Evolutionary conservation across 2,329 filamentous ascomycete genomes (phyloP).

Genomic region (Fusarium beomiforme): DNA sequence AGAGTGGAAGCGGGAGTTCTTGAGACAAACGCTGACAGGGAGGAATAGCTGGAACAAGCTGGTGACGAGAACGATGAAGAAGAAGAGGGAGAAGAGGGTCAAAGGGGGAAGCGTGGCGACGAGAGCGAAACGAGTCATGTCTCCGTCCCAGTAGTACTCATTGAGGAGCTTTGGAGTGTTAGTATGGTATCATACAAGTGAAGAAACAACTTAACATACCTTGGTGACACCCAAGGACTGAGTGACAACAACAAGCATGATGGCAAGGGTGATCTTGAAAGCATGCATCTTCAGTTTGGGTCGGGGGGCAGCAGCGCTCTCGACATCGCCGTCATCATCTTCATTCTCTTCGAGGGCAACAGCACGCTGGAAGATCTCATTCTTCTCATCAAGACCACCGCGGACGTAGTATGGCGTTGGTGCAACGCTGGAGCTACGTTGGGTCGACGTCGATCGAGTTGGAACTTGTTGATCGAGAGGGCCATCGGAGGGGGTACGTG

Average conservation of each 20-base stretch:
- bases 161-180: background rate
- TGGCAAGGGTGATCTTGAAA: conserved; percentile 37
- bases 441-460: background rate
- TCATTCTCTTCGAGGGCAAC: conserved; percentile 40
- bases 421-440: background rate
- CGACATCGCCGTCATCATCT: conserved; percentile 28
- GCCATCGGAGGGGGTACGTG: background rate
- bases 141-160: background rate
- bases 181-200: background rate
- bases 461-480: background rate
- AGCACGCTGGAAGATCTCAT: conserved; percentile 37
- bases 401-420: conserved; percentile 31
- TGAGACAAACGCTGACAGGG: conserved; percentile 38
- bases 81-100: conserved; percentile 35
- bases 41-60: conserved; percentile 39
- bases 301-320: background rate
- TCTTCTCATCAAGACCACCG: conserved; percentile 40
- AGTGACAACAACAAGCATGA: conserved; percentile 39
- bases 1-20: conserved; percentile 41
- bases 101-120: conserved; percentile 28
- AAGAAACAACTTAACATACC: background rate
- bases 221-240: conserved; percentile 36
- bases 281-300: conserved; percentile 33
- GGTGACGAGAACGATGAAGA: conserved; percentile 41
- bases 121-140: conserved; percentile 19